A percentile compares a stretch with the other conserved stretches of the same genome.
phyloP scores from a whole-genome alignment of 2,329 filamentous ascomycete genomes.

The Colletotrichum musicola region DNA sequence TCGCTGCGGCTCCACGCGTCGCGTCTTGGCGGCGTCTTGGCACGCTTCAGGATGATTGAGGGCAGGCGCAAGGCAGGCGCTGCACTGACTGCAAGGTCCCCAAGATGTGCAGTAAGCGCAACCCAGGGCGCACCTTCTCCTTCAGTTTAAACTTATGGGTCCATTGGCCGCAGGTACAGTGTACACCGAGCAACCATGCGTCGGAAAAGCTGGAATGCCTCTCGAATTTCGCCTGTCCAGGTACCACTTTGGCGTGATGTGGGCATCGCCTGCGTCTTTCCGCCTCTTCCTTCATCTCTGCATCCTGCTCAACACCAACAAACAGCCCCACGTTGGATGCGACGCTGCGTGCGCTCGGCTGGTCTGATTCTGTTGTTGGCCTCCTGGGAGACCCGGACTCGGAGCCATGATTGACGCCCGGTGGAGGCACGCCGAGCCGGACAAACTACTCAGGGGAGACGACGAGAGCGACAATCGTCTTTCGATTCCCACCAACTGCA shows the following conservation, averaged over 20 bases:
- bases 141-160: slow-evolving; percentile 29
- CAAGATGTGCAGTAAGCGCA: neutral
- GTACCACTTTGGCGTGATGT: slow-evolving; percentile 29
- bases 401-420: slow-evolving; percentile 17
- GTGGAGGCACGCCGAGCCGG: slow-evolving; percentile 20
- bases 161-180: slow-evolving; percentile 12
- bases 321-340: slow-evolving; percentile 18
- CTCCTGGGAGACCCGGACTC: neutral
- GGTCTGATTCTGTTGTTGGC: slow-evolving; percentile 4
- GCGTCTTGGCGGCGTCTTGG: slow-evolving; percentile 33
- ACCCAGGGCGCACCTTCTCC: slow-evolving; percentile 1
- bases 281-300: slow-evolving; percentile 29
- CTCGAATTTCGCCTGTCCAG: slow-evolving; percentile 11
- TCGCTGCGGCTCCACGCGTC: slow-evolving; percentile 33
- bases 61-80: neutral
- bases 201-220: no score
- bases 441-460: slow-evolving; percentile 4
- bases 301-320: neutral
- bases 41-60: slow-evolving; percentile 23
- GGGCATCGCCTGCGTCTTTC: slow-evolving; percentile 23
- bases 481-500: neutral
- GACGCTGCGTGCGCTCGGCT: slow-evolving; percentile 15
- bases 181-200: neutral
- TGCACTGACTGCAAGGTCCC: neutral
- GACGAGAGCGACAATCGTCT: neutral